Percentiles rank a stretch among this genome's conserved stretches.
Conservation (phyloP, 495 filamentous ascomycete species). For the Aspergillus hancockii region DNA sequence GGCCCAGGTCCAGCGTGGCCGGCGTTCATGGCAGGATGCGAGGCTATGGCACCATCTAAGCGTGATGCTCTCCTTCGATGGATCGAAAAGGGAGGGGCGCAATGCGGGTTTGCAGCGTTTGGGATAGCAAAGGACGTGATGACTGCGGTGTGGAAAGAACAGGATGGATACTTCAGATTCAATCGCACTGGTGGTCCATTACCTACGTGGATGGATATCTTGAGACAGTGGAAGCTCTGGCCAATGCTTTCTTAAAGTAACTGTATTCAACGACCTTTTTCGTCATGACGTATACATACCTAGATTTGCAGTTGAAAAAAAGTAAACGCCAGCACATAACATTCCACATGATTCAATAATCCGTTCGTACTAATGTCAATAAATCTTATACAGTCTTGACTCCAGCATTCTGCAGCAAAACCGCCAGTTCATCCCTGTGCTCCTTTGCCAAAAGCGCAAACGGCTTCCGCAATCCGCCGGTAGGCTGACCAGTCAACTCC, state of each 20-base stretch:
- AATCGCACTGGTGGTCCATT: constrained; percentile 25
- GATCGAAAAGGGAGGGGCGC: constrained; percentile 27
- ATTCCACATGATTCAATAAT: constrained; percentile 6
- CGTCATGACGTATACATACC: background rate
- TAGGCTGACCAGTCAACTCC: constrained; percentile 34
- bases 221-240: constrained; percentile 29
- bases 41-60: constrained; percentile 25
- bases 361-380: constrained; percentile 5
- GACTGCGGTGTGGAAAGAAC: constrained; percentile 29
- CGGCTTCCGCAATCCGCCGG: constrained; percentile 37
- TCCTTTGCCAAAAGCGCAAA: constrained; percentile 30
- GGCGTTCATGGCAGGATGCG: constrained; percentile 37
- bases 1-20: constrained; percentile 38
- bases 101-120: constrained; percentile 28
- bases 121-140: constrained; percentile 28
- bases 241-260: constrained; percentile 31
- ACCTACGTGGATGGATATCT: constrained; percentile 33
- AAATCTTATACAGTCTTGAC: constrained; percentile 30
- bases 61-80: constrained; percentile 24
- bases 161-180: constrained; percentile 29
- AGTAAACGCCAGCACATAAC: background rate
- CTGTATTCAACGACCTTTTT: background rate
- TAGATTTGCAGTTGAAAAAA: background rate
- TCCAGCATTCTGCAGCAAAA: constrained; percentile 31
- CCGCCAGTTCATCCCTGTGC: constrained; percentile 28